phyloP scores from a whole-genome alignment of 2,329 filamentous ascomycete genomes.

The Fusarium poae region DNA sequence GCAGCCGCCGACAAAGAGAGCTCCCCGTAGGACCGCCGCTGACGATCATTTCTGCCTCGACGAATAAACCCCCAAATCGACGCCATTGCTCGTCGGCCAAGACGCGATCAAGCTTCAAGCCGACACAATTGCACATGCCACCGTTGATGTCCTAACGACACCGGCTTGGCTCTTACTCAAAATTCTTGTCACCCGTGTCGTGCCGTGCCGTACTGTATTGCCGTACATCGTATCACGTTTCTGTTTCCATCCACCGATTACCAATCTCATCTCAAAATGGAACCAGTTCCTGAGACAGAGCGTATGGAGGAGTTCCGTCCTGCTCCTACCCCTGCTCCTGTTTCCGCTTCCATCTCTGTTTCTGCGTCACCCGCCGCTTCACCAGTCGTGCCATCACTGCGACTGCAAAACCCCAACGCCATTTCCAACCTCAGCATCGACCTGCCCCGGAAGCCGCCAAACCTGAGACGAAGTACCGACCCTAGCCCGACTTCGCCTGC shows the following conservation, averaged over 20 bases:
- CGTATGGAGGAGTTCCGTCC: constrained; percentile 75
- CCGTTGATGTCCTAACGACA: constrained; percentile 42
- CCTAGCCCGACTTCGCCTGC: constrained; percentile 65
- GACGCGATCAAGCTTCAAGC: constrained; percentile 31
- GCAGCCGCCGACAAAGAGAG: constrained; percentile 23
- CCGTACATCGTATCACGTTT: constrained; percentile 25
- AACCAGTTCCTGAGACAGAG: constrained; percentile 76
- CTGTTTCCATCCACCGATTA: constrained; percentile 31
- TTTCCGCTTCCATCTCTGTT: constrained; percentile 54
- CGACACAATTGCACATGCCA: constrained; percentile 48
- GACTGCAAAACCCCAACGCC: constrained; percentile 59
- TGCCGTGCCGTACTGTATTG: constrained; percentile 26
- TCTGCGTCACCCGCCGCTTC: constrained; percentile 55
- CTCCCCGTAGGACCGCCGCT: constrained; percentile 28
- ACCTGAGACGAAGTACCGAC: constrained; percentile 70
- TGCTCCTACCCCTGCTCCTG: constrained; percentile 68
- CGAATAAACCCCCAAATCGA: constrained; percentile 22
- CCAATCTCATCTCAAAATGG: constrained; percentile 62
- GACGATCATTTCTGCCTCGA: constrained; percentile 26
- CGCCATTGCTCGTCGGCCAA: constrained; percentile 23
- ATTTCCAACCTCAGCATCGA: constrained; percentile 59
- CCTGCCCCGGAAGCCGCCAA: constrained; percentile 63
- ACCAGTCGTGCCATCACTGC: constrained; percentile 67
- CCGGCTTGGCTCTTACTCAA: constrained; percentile 39
- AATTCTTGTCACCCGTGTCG: constrained; percentile 36